Base-by-base conservation (phyloP, 202 grass and related monocot species). In the Carex sylvatica region DNA sequence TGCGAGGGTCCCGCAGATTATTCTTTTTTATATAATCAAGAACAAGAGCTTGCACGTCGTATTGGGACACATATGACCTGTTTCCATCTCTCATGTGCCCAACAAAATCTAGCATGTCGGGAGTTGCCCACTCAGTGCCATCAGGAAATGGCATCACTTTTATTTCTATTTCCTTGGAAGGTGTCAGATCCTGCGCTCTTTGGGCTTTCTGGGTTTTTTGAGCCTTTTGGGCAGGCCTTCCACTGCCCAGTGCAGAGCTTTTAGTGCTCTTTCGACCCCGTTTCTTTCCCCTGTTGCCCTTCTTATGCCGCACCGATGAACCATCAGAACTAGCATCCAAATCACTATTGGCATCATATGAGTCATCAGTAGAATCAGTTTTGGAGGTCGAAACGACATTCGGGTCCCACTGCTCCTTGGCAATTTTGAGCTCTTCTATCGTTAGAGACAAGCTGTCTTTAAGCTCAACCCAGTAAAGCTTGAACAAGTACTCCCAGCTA, bases 401-500 rank as follows among this genome's bases (percentile, higher is more conserved):
- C 9, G 80, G 80, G 86, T 85, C 95, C 93, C 93, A 93, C 81
- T 86, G 75, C 46, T 82, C 87, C 82, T 93, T 99, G 70, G 97
- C 92, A 85, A 51, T 90, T 82, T 78, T 89, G 74, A 99, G 88
- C 84, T 99, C 97, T 84, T 96, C 89, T 61, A 99, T 80, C 84
- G 93, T 99, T 86, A 99, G 86, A 20, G 83, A 88, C 52, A 99
- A 71, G 31, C 93, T 99, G 54, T 87, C 85, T 87, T 96, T 99
- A 38, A 92, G 85, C 87, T 91, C 91, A 63, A 91, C 47, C 97
- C 97, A 99, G 86, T 99, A 99, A 56, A 96, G 69, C 81, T 99
- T 99, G 84, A 99, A 99, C 47, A 99, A 88, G 86, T 99, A 99
- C 80, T 99, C 93, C 97, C 97, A 99, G 40, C 89, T 99, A 58